Evolutionary conservation across 768 basidiomycete species (phyloP), one percentile per base, ranked within the genome.

Genomic region (Calocera viscosa): DNA sequence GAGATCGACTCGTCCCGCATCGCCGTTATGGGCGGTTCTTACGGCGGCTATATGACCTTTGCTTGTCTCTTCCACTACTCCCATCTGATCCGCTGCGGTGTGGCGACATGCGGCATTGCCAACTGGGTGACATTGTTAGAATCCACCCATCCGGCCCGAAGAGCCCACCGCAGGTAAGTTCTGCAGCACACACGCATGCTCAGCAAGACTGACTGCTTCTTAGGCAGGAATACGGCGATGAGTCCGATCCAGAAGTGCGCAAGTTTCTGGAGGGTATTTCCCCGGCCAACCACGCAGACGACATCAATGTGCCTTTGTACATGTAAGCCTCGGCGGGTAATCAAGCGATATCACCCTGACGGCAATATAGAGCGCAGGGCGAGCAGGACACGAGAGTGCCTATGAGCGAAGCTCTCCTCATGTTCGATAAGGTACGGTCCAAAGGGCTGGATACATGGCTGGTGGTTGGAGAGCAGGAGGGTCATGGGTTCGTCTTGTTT

Each of bases 11-110:
- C 75, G 3, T 72, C 72, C 17, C 75, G 75, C n/a, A 77, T 80
- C 43, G 79, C 79, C 26, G 78, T 80, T 64, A 75, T 76, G 66
- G 80, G 78, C 28, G 77, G 77, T 64, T 80, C 80, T 34, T 80
- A 79, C 49, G 78, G 78, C 17, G 78, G 78, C 28, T 79, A 79
- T 64, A 78, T 79, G 78, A 74, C 75, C 22, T 78, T 77, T 53
- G 78, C 79, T 2, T 74, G 77, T 22, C 73, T 80, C 65, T 74
- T 74, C 10, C 78, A 80, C 64, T 80, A 78, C 49, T 80, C 80
- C 19, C 70, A 76, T 66, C 76, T 76, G 69, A 74, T 80, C 38
- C 75, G 70, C 40, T 80, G 80, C 34, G 79, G 79, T 1, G 68
- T 80, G 16, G 77, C 78, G 35, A 77, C 79, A 68, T 80, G 76